Conservation (phyloP, 352 stramenopile genomes). For the Blastocystis sp. region DNA sequence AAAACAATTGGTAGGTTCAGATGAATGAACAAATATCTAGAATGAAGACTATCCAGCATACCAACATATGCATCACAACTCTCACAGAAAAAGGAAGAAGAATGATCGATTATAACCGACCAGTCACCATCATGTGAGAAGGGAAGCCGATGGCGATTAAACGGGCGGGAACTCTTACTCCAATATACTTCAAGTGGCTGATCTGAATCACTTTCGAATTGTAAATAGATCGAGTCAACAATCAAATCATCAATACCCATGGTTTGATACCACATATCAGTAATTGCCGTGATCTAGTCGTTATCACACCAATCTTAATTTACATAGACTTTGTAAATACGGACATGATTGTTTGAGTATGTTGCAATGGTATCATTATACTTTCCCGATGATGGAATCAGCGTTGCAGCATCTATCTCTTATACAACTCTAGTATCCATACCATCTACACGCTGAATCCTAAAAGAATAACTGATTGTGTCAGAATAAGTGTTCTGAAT, state of each 20-base stretch:
- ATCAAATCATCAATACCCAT: not conserved
- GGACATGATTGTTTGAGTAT: conserved; percentile 27
- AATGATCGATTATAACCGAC: not conserved
- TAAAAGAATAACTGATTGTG: not conserved
- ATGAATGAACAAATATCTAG: not conserved
- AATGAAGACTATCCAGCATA: not conserved
- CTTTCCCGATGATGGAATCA: not conserved
- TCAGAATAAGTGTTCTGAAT: not conserved
- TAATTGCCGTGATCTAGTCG: not conserved
- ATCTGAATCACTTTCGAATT: not conserved
- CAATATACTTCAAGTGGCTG: not conserved
- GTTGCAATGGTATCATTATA: not conserved
- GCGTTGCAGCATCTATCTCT: not conserved
- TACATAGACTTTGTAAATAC: conserved; percentile 33
- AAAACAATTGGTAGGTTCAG: not conserved
- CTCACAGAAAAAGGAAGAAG: conserved; percentile 2
- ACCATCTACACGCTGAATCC: conserved; percentile 40
- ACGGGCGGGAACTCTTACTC: conserved; percentile 8
- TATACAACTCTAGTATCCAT: not conserved
- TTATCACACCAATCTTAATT: not conserved
- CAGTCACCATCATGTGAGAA: not conserved
- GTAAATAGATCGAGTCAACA: not conserved
- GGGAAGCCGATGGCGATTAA: conserved; percentile 1
- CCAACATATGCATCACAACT: conserved; percentile 27
- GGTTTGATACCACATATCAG: not conserved